Conservation (phyloP, 345 rosid species). For the Eutrema japonicum region DNA sequence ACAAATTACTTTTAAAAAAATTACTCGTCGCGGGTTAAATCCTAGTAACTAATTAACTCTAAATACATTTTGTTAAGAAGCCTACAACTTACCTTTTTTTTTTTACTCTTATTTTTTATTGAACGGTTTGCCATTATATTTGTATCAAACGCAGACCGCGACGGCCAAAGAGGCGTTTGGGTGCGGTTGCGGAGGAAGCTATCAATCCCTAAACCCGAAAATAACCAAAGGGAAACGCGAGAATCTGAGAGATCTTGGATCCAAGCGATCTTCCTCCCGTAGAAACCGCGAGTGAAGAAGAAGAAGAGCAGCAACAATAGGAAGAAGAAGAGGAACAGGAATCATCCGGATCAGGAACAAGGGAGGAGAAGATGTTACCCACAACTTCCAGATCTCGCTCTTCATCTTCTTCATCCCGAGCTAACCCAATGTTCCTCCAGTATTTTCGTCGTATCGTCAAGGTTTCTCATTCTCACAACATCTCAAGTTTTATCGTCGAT, state of each 20-base stretch:
- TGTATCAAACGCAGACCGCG: no score
- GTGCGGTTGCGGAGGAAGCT: neutral
- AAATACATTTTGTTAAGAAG: no score
- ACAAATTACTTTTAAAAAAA: no score
- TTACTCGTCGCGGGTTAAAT: no score
- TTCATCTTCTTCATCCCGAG: slow-evolving; percentile 72
- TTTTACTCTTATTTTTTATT: no score
- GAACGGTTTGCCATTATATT: no score
- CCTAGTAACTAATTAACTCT: no score
- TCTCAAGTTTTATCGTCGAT: slow-evolving; percentile 29
- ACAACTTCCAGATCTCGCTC: slow-evolving; percentile 78
- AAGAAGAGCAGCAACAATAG: neutral
- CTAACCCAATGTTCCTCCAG: slow-evolving; percentile 71
- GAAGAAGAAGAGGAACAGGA: slow-evolving; percentile 24
- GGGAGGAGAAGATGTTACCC: slow-evolving; percentile 66
- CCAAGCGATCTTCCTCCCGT: slow-evolving; percentile 38
- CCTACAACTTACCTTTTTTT: no score
- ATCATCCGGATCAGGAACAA: slow-evolving; percentile 20
- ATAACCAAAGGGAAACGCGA: slow-evolving; percentile 24
- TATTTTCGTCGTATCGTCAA: slow-evolving; percentile 96
- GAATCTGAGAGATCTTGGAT: slow-evolving; percentile 49
- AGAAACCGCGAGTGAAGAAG: slow-evolving; percentile 24
- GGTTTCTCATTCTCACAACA: slow-evolving; percentile 51
- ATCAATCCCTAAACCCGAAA: slow-evolving; percentile 37
- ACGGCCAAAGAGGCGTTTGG: slow-evolving; percentile 17